Percentiles rank a stretch among this genome's conserved stretches.
phyloP scores from a whole-genome alignment of 768 basidiomycete genomes.

The Grammothele lineata region DNA sequence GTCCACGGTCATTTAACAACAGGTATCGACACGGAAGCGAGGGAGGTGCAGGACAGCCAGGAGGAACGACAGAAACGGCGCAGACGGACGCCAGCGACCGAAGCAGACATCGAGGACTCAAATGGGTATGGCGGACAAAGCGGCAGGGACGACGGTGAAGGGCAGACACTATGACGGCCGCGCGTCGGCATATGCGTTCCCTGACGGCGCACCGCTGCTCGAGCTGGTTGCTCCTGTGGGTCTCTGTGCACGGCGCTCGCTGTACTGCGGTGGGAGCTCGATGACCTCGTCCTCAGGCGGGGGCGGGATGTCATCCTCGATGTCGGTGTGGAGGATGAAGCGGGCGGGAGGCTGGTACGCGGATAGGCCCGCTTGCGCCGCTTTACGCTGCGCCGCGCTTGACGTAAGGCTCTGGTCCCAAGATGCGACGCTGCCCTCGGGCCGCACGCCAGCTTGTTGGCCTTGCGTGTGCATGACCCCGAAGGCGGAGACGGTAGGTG shows the following conservation, averaged over 20 bases:
- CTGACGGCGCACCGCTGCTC: constrained; percentile 43
- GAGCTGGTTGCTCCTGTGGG: no score
- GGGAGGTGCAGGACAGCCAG: no score
- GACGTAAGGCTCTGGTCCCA: constrained; percentile 35
- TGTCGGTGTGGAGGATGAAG: constrained; percentile 66
- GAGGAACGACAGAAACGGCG: neutral
- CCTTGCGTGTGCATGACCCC: no score
- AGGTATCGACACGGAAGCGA: neutral
- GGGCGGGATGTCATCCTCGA: constrained; percentile 41
- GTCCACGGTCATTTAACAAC: neutral
- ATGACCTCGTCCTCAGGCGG: constrained; percentile 26
- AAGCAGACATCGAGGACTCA: neutral
- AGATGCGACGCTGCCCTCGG: constrained; percentile 8
- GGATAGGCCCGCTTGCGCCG: constrained; percentile 45
- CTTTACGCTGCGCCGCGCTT: constrained; percentile 44
- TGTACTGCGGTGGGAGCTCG: constrained; percentile 76
- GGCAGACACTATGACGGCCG: constrained; percentile 5
- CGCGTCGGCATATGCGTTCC: neutral
- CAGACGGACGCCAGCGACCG: no score
- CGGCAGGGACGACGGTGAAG: neutral
- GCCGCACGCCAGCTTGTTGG: neutral
- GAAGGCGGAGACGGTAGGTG: no score
- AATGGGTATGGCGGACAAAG: no score
- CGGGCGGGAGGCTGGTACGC: constrained; percentile 40
- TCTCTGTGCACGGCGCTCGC: constrained; percentile 49